These are phyloP conservation scores for Pseudonectria foliicola DNA, from an alignment of 2,329 filamentous ascomycete genomes.

Conservation along the genomic window DNA sequence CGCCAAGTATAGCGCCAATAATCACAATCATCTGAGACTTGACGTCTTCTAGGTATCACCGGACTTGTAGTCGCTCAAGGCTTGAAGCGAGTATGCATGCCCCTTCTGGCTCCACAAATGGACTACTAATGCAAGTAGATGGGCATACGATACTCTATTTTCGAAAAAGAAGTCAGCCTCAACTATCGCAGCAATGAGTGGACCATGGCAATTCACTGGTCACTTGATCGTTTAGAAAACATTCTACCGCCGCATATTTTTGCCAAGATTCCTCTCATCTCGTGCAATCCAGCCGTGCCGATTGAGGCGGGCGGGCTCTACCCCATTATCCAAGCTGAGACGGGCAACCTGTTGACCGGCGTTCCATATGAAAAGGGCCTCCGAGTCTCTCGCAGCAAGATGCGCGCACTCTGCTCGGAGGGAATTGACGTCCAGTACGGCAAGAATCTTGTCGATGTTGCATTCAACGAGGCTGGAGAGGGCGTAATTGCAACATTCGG, in stretches of 20 bases:
- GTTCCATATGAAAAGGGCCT: conserved; percentile 16
- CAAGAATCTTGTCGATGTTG: conserved; percentile 11
- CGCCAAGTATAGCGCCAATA: too few species aligned
- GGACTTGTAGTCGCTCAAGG: conserved; percentile 13
- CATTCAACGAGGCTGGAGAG: conserved; percentile 11
- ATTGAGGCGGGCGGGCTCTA: conserved; percentile 14
- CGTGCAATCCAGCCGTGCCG: conserved; percentile 14
- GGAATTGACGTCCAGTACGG: conserved; percentile 14
- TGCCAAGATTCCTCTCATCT: conserved; percentile 10
- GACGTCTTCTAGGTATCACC: conserved; percentile 10
- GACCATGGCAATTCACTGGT: conserved; percentile 19
- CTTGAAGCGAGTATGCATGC: conserved; percentile 8
- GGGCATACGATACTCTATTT: conserved; percentile 13
- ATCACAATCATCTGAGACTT: background rate
- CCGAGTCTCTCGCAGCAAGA: conserved; percentile 13
- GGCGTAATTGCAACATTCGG: conserved; percentile 10
- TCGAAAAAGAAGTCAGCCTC: conserved; percentile 12
- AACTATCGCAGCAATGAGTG: conserved; percentile 19
- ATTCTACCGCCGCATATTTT: conserved; percentile 13
- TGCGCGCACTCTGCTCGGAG: conserved; percentile 12
- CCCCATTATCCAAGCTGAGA: conserved; percentile 17
- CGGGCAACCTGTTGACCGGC: conserved; percentile 10
- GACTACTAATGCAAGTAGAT: background rate
- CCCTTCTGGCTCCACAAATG: background rate
- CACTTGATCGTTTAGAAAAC: conserved; percentile 9